Evolutionary conservation across 2,329 filamentous ascomycete genomes (phyloP), one percentile per base, ranked within the genome.

Genomic region (Aspergillus bombycis): DNA sequence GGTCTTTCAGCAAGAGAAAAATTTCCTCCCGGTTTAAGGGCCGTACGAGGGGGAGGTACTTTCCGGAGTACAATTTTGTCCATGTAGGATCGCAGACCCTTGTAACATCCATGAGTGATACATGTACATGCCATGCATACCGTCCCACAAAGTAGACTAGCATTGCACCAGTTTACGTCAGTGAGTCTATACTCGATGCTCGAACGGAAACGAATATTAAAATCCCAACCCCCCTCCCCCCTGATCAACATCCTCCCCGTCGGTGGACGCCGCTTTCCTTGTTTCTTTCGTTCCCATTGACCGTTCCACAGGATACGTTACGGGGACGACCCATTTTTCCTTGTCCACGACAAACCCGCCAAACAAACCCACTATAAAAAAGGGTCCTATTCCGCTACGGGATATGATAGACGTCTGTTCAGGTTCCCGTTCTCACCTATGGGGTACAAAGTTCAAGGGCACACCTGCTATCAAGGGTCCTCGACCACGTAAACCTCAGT

Each of bases 241-340:
- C 57, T 59, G 57, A 59, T 59, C 57, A 50, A 41, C 57, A 38
- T 34, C 57, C 43, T 59, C 41, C 30, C 41, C 30, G 21, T 53
- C 46, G 32, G 57, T 38, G 38, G 58, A 55, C 41, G 14, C 11
- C 34, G 52, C n/a, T 23, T 55, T 54, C 58, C 46, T 26, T 41
- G 48, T 60, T 45, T 30, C 45, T 36, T 34, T 30, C 28, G 32
- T 30, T 21, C 9, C 57, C 21, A 59, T 45, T 32, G 34, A 53
- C 48, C 26, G 23, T 45, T 41, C 48, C 46, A 19, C 45, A 14
- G 50, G 46, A 60, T 41, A 34, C 30, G 19, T 55, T 60, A 60
- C 50, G 58, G 58, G 36, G 52, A 54, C 14, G 57, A 43, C 46
- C 57, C 57, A 53, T 23, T 59, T 53, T 32, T 59, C 28, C 16